Percentiles rank a stretch among this genome's conserved stretches.
These are phyloP conservation scores for Reutealis trisperma DNA, from an alignment of 345 rosid species.

Conservation along the genomic window DNA sequence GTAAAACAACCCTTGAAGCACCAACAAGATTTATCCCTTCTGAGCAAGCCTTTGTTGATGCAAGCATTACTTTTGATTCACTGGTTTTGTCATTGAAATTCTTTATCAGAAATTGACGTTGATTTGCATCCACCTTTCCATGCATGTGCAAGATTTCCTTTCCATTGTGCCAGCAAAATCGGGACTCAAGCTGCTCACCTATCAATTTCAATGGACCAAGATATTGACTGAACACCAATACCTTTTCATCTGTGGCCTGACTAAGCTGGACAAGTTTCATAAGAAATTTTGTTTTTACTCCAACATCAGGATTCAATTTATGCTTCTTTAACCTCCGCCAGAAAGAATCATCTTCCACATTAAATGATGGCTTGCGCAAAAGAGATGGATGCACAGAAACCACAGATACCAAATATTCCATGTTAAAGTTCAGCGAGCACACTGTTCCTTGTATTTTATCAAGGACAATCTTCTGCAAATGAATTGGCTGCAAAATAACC, in stretches of 20 bases:
- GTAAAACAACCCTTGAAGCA: slow-evolving; percentile 78
- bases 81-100: slow-evolving; percentile 56
- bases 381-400: slow-evolving; percentile 70
- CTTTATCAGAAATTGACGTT: slow-evolving; percentile 51
- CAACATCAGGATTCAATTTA: slow-evolving; percentile 40
- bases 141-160: slow-evolving; percentile 50
- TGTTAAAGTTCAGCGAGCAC: slow-evolving; percentile 12
- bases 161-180: slow-evolving; percentile 52
- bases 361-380: slow-evolving; percentile 11
- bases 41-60: slow-evolving; percentile 69
- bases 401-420: slow-evolving; percentile 43
- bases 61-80: slow-evolving; percentile 64
- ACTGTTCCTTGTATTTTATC: slow-evolving; percentile 17
- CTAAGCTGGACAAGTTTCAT: slow-evolving; percentile 52
- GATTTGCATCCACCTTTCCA: slow-evolving; percentile 37
- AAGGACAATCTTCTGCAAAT: slow-evolving; percentile 47
- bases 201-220: slow-evolving; percentile 51
- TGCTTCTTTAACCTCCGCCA: slow-evolving; percentile 26
- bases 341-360: slow-evolving; percentile 15
- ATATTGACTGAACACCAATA: slow-evolving; percentile 69
- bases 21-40: slow-evolving; percentile 82
- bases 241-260: slow-evolving; percentile 50
- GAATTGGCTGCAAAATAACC: slow-evolving; percentile 50
- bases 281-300: slow-evolving; percentile 64
- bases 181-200: slow-evolving; percentile 36